These are phyloP conservation scores for Naganishia cerealis DNA, from an alignment of 1,284 basidiomycete species.

Conservation along the genomic window DNA sequence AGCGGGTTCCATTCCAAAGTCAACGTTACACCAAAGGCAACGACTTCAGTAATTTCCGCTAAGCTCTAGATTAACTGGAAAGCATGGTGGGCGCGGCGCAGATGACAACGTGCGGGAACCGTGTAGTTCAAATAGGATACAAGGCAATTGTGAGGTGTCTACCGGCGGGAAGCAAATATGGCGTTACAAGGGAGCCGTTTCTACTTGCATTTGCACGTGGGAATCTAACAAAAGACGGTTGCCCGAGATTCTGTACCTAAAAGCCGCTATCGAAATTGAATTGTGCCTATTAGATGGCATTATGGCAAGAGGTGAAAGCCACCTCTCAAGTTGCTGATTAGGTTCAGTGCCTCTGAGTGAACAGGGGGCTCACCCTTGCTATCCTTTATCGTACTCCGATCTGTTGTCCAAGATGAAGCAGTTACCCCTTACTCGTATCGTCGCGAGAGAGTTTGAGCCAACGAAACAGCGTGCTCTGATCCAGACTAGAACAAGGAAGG, in stretches of 20 bases:
- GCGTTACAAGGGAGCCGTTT: too few relatives aligned
- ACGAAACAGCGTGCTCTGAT: neutral
- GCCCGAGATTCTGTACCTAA: too few relatives aligned
- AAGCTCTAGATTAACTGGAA: neutral
- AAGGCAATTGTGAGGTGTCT: neutral
- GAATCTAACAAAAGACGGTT: too few relatives aligned
- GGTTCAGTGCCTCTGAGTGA: neutral
- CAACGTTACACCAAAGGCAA: conserved; percentile 28
- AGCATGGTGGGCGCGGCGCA: too few relatives aligned
- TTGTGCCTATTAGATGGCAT: neutral
- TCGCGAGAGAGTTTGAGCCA: neutral
- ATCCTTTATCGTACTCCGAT: conserved; percentile 1
- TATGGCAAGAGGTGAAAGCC: neutral
- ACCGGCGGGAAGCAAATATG: too few relatives aligned
- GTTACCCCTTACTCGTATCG: neutral
- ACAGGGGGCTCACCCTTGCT: neutral
- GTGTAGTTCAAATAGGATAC: neutral
- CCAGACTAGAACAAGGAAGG: neutral
- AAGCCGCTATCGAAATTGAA: neutral
- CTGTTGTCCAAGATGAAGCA: neutral
- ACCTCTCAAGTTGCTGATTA: neutral
- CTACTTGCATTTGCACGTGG: too few relatives aligned
- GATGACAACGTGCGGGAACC: neutral
- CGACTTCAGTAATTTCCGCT: conserved; percentile 1
- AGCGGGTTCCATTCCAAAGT: conserved; percentile 34